phyloP scores from a whole-genome alignment of 2,329 filamentous ascomycete genomes.

The Emericellopsis cladophorae region DNA sequence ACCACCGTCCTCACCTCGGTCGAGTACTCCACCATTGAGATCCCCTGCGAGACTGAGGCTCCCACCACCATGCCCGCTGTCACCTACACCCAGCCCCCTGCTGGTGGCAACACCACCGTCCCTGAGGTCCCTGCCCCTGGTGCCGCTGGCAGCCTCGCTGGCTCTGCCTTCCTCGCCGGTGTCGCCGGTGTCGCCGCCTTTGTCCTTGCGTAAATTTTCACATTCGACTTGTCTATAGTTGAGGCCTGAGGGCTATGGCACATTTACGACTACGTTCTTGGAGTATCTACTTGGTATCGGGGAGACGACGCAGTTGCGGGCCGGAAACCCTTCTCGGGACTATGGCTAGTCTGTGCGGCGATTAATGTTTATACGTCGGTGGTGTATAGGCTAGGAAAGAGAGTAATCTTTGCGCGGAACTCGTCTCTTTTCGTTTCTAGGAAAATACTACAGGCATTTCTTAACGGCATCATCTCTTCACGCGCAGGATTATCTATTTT shows the following conservation, averaged over 20 bases:
- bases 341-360: too few relatives aligned
- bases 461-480: background rate
- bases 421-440: too few relatives aligned
- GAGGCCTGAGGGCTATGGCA: slow-evolving; percentile 3
- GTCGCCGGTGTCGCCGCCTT: slow-evolving; percentile 40
- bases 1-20: slow-evolving; percentile 43
- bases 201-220: slow-evolving; percentile 36
- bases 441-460: background rate
- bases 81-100: slow-evolving; percentile 11
- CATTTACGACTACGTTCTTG: slow-evolving; percentile 1
- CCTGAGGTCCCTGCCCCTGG: slow-evolving; percentile 25
- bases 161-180: slow-evolving; percentile 41
- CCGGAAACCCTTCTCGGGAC: too few relatives aligned
- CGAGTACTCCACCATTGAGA: slow-evolving; percentile 35
- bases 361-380: too few relatives aligned
- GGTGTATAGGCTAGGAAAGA: too few relatives aligned
- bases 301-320: background rate
- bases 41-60: slow-evolving; percentile 15
- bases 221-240: slow-evolving; percentile 4
- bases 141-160: slow-evolving; percentile 38
- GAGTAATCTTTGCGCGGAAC: too few relatives aligned
- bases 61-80: slow-evolving; percentile 4
- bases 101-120: slow-evolving; percentile 17
- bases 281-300: background rate
- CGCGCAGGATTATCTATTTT: background rate